Conservation (phyloP, 352 stramenopile genomes). For the Pythium rishiriense region DNA sequence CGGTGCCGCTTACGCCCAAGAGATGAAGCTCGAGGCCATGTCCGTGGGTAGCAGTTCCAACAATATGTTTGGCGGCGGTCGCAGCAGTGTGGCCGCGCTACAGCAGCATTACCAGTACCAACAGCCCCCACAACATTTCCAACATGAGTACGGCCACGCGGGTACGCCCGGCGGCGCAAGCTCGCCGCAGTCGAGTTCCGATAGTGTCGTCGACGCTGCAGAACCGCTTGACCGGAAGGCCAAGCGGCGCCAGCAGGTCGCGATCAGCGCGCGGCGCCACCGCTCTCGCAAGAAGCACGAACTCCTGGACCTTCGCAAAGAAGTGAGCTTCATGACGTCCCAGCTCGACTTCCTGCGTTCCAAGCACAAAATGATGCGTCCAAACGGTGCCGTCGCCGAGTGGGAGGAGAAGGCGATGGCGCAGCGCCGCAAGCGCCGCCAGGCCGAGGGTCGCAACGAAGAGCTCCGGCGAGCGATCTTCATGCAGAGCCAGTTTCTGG, state of each 20-base stretch:
- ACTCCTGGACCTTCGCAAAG: constrained; percentile 47
- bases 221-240: constrained; percentile 45
- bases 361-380: constrained; percentile 39
- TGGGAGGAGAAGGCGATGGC: constrained; percentile 49
- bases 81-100: not conserved
- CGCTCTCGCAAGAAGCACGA: constrained; percentile 62
- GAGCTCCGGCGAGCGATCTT: constrained; percentile 51
- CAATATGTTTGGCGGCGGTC: not conserved
- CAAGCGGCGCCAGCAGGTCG: constrained; percentile 47
- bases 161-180: not conserved
- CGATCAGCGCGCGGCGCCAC: constrained; percentile 46
- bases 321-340: constrained; percentile 37
- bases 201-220: constrained; percentile 22
- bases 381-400: constrained; percentile 26
- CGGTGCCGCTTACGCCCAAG: not conserved
- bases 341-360: constrained; percentile 39
- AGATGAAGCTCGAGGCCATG: constrained; percentile 23
- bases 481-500: constrained; percentile 46
- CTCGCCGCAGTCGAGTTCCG: constrained; percentile 30
- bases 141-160: not conserved
- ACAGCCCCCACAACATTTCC: constrained; percentile 1
- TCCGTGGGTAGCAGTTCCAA: not conserved
- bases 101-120: constrained; percentile 15
- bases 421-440: constrained; percentile 40
- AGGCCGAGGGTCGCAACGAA: constrained; percentile 41